These are phyloP conservation scores for Flammula alnicola DNA, from an alignment of 1,284 basidiomycete genomes.

Conservation along the genomic window DNA sequence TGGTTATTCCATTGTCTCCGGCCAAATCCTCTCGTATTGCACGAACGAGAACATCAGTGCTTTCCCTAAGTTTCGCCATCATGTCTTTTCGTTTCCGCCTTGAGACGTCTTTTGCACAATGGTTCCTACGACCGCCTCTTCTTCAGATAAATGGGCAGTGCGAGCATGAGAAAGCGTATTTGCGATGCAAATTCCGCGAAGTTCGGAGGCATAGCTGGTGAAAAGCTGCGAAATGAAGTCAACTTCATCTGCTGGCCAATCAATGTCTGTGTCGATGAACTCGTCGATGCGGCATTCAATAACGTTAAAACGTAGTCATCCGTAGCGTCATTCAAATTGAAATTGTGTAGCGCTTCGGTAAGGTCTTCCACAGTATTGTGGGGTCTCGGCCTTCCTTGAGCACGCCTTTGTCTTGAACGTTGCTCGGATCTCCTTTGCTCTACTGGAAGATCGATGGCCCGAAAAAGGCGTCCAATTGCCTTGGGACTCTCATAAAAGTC, in stretches of 20 bases:
- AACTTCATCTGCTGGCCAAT: constrained; percentile 19
- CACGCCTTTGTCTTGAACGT: constrained; percentile 6
- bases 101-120: constrained; percentile 64
- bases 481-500: constrained; percentile 54
- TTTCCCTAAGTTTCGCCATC: constrained; percentile 58
- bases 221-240: constrained; percentile 41
- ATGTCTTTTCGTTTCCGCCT: constrained; percentile 55
- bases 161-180: constrained; percentile 50
- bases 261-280: constrained; percentile 31
- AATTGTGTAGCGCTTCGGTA: constrained; percentile 11
- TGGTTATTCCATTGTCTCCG: constrained; percentile 46
- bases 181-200: constrained; percentile 52
- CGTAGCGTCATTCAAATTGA: constrained; percentile 15
- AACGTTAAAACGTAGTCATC: constrained; percentile 22
- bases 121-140: constrained; percentile 64
- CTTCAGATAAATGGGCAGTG: constrained; percentile 55
- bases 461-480: constrained; percentile 62
- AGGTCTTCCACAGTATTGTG: constrained; percentile 9
- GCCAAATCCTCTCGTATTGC: constrained; percentile 49
- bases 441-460: constrained; percentile 57
- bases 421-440: constrained; percentile 24
- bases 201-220: constrained; percentile 48
- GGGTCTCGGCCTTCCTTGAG: constrained; percentile 1
- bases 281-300: constrained; percentile 33
- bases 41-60: constrained; percentile 54